These are phyloP conservation scores for Metschnikowia drakensbergensis DNA, from an alignment of 805 yeast species.

Conservation along the genomic window DNA sequence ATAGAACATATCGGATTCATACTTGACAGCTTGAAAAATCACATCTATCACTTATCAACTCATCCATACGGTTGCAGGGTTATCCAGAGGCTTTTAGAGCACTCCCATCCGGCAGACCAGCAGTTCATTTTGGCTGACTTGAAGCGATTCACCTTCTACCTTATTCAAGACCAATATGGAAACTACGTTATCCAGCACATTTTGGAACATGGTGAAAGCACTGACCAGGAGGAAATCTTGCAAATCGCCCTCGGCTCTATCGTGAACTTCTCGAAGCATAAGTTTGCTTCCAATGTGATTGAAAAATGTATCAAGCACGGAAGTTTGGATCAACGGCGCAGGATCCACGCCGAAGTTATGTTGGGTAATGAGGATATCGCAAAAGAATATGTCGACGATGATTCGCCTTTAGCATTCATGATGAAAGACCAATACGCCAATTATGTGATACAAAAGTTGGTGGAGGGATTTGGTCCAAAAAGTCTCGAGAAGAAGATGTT, in stretches of 20 bases:
- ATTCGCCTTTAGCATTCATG: conserved; percentile 78
- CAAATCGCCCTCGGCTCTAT: conserved; percentile 66
- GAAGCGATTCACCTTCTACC: conserved; percentile 62
- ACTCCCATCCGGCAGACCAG: conserved; percentile 64
- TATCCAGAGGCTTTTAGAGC: conserved; percentile 86
- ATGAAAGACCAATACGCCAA: conserved; percentile 98
- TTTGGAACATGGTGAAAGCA: conserved; percentile 70
- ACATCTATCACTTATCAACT: conserved; percentile 80
- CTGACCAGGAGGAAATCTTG: conserved; percentile 60
- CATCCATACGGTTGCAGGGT: conserved; percentile 98
- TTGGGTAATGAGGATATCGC: conserved; percentile 46
- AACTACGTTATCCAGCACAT: conserved; percentile 97
- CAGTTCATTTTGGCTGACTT: conserved; percentile 64
- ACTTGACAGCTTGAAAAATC: conserved; percentile 62
- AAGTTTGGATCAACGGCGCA: conserved; percentile 53
- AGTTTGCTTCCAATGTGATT: conserved; percentile 96
- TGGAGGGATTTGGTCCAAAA: conserved; percentile 63
- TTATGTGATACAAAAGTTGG: conserved; percentile 92
- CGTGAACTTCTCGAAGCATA: conserved; percentile 86
- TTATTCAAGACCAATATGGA: conserved; percentile 95
- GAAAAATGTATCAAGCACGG: conserved; percentile 88
- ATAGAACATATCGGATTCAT: conserved; percentile 66
- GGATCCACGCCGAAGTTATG: conserved; percentile 65
- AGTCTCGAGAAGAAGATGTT: conserved; percentile 66
- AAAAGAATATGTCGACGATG: conserved; percentile 51